Evolutionary conservation across 1,139 yeast species (phyloP).

Genomic region (Suhomyces bolitotheri): DNA sequence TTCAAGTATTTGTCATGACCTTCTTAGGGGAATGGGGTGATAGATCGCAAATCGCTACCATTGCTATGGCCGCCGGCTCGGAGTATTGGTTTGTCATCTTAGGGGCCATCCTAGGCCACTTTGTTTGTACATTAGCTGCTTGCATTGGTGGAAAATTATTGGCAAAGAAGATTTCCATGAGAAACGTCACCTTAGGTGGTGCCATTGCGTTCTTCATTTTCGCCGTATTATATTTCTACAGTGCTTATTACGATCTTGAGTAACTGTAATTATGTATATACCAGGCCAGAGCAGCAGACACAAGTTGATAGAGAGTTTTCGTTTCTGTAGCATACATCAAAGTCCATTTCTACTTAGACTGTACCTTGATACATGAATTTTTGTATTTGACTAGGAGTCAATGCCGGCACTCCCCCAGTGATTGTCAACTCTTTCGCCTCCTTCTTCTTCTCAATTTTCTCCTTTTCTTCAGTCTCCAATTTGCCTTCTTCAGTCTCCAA

Average conservation of each 20-base stretch:
- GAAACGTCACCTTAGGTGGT: slow-evolving; percentile 90
- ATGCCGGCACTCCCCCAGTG: slow-evolving; percentile 34
- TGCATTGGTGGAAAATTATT: slow-evolving; percentile 89
- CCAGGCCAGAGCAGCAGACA: not conserved
- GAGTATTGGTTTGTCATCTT: slow-evolving; percentile 86
- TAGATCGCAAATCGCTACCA: slow-evolving; percentile 95
- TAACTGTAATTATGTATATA: not conserved
- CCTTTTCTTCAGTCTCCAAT: slow-evolving; percentile 30
- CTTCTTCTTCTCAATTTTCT: slow-evolving; percentile 28
- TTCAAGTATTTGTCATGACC: slow-evolving; percentile 94
- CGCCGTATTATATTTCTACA: slow-evolving; percentile 75
- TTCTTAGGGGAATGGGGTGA: slow-evolving; percentile 99
- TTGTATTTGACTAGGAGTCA: slow-evolving; percentile 41
- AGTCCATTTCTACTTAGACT: slow-evolving; percentile 3
- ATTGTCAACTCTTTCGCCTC: slow-evolving; percentile 31
- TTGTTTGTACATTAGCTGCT: slow-evolving; percentile 88
- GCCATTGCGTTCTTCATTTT: slow-evolving; percentile 82
- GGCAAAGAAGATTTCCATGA: slow-evolving; percentile 87
- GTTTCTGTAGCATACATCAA: too few relatives aligned
- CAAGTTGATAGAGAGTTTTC: too few relatives aligned
- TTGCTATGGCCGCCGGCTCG: slow-evolving; percentile 98
- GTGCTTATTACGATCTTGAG: slow-evolving; percentile 48
- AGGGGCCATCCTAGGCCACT: slow-evolving; percentile 91
- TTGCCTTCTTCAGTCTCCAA: slow-evolving; percentile 45
- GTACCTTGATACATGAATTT: slow-evolving; percentile 46